A percentile compares a stretch with the other conserved stretches of the same genome.
Evolutionary conservation across 1,284 basidiomycete species (phyloP).

Genomic region (Papiliotrema flavescens): DNA sequence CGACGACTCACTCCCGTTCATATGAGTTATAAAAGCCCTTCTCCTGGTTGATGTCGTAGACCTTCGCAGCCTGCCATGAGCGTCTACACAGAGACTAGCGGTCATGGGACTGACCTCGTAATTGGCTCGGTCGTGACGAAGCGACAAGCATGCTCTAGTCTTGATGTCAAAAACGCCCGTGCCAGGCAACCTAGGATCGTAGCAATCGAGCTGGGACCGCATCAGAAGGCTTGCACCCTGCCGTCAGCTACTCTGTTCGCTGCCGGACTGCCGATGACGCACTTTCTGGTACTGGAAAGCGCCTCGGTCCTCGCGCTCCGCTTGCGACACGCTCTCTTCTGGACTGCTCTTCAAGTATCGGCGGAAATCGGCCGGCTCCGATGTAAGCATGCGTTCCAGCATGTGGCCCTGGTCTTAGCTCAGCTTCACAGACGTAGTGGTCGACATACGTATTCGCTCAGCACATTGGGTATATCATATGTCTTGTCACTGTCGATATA

Average conservation of each 20-base stretch:
- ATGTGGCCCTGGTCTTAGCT: constrained; percentile 64
- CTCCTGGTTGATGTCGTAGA: constrained; percentile 64
- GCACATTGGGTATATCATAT: constrained; percentile 61
- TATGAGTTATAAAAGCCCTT: constrained; percentile 69
- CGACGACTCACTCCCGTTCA: constrained; percentile 61
- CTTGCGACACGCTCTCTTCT: constrained; percentile 42
- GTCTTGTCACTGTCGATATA: constrained; percentile 71
- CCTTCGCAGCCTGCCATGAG: constrained; percentile 54
- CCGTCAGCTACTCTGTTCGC: not conserved
- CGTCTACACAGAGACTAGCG: not conserved
- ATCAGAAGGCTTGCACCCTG: constrained; percentile 76
- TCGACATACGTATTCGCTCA: constrained; percentile 69
- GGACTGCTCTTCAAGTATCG: constrained; percentile 57
- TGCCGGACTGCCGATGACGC: constrained; percentile 11
- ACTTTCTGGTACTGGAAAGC: constrained; percentile 82
- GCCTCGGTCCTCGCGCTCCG: constrained; percentile 54
- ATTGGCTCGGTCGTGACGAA: constrained; percentile 83
- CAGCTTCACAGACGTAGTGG: not conserved
- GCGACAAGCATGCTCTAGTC: constrained; percentile 79
- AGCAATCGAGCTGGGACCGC: constrained; percentile 92
- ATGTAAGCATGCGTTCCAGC: constrained; percentile 84
- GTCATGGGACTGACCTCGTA: constrained; percentile 58
- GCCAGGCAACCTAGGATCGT: constrained; percentile 75
- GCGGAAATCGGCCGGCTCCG: constrained; percentile 62
- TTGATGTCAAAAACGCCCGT: constrained; percentile 95